These are phyloP conservation scores for Liriodendron chinense DNA, from an alignment of 164 flowering plant species.

Conservation along the genomic window DNA sequence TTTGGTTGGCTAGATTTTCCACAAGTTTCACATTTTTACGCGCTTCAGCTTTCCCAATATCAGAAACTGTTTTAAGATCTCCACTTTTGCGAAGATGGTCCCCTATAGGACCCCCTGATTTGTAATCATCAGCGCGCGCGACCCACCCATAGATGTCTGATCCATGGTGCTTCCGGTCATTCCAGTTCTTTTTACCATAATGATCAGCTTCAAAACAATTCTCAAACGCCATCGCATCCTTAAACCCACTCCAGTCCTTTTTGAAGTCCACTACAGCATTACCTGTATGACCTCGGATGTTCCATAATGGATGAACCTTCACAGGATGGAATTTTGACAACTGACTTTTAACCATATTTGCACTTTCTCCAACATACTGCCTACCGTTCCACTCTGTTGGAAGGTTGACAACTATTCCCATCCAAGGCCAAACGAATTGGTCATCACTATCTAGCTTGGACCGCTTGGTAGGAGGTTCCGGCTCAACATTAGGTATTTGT, in stretches of 20 bases:
- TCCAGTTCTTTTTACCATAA: conserved; percentile 71
- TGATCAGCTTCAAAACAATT: conserved; percentile 4
- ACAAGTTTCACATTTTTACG: conserved; percentile 66
- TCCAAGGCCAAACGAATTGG: conserved; percentile 17
- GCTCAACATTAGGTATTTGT: conserved; percentile 25
- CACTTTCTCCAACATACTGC: conserved; percentile 9
- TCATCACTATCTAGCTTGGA: conserved; percentile 17
- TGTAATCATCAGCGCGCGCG: conserved; percentile 84
- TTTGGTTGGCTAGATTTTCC: conserved; percentile 47
- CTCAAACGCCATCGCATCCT: conserved; percentile 14
- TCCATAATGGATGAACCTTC: conserved; percentile 17
- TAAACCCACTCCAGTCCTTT: conserved; percentile 16
- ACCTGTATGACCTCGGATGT: conserved; percentile 14
- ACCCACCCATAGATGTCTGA: conserved; percentile 82
- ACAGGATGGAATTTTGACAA: conserved; percentile 12
- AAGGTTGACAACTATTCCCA: conserved; percentile 20
- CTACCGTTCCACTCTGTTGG: conserved; percentile 12
- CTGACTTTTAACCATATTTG: conserved; percentile 8
- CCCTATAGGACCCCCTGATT: conserved; percentile 46
- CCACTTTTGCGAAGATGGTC: conserved; percentile 68
- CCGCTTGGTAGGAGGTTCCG: conserved; percentile 29
- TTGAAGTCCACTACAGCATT: conserved; percentile 16
- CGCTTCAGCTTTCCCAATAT: conserved; percentile 65
- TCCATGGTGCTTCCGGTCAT: conserved; percentile 20
- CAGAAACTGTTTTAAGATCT: conserved; percentile 68